Evolutionary conservation across 768 basidiomycete genomes (phyloP).

Genomic region (Lactarius sp.): DNA sequence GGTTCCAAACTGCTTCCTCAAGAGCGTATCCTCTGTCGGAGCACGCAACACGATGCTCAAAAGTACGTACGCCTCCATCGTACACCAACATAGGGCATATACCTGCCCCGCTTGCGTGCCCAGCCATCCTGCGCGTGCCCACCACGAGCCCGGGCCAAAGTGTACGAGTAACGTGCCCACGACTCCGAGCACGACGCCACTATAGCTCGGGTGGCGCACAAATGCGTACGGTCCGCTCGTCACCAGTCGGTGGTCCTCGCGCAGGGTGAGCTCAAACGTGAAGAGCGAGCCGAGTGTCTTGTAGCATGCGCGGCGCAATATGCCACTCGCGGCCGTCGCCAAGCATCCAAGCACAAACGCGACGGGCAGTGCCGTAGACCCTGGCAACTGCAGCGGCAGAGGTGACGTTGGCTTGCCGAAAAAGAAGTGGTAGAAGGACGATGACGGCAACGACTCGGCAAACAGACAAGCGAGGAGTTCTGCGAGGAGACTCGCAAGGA

Average conservation of each 20-base stretch:
- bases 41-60: constrained; percentile 19
- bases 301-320: constrained; percentile 22
- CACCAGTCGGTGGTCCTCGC: constrained; percentile 26
- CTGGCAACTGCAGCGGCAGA: neutral
- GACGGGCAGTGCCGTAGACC: neutral
- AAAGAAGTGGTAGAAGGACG: neutral
- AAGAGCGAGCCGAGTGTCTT: constrained; percentile 22
- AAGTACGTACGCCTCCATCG: constrained; percentile 21
- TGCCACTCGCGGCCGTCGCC: constrained; percentile 10
- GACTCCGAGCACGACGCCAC: constrained; percentile 23
- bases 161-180: constrained; percentile 21
- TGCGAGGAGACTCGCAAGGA: constrained; percentile 14
- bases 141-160: constrained; percentile 26
- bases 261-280: constrained; percentile 25
- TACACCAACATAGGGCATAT: constrained; percentile 18
- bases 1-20: constrained; percentile 19
- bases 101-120: neutral
- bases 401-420: neutral
- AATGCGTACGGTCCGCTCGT: constrained; percentile 26
- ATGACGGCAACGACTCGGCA: neutral
- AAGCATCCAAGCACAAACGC: constrained; percentile 18
- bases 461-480: constrained; percentile 10
- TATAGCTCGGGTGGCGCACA: constrained; percentile 29
- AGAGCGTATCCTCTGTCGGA: constrained; percentile 17
- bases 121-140: constrained; percentile 14